phyloP scores from a whole-genome alignment of 495 filamentous ascomycete genomes.

The Hyaloscypha finlandica region DNA sequence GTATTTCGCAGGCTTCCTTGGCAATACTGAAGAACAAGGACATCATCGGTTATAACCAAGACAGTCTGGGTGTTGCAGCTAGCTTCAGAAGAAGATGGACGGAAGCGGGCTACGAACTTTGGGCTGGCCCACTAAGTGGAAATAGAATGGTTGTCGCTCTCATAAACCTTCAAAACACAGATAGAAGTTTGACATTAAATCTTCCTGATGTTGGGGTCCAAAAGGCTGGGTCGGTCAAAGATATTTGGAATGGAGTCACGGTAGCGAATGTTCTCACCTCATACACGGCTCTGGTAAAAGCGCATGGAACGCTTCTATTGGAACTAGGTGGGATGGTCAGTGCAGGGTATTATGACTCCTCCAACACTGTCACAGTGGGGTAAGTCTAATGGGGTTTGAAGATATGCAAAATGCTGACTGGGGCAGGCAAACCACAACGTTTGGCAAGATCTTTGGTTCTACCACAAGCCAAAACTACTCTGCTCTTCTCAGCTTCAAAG shows the following conservation, averaged over 20 bases:
- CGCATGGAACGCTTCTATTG: constrained; percentile 44
- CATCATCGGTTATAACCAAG: constrained; percentile 63
- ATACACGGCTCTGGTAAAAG: constrained; percentile 39
- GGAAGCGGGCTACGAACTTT: constrained; percentile 44
- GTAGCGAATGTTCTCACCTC: constrained; percentile 36
- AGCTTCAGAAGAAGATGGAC: constrained; percentile 38
- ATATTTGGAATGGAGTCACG: constrained; percentile 40
- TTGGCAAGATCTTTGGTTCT: constrained; percentile 40
- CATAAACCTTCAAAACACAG: constrained; percentile 41
- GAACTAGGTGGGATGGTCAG: constrained; percentile 37
- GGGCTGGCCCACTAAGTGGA: constrained; percentile 45
- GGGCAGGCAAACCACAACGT: constrained; percentile 31
- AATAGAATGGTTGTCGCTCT: constrained; percentile 42
- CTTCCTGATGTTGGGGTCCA: constrained; percentile 46
- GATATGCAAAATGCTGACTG: constrained; percentile 7
- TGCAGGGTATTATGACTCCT: constrained; percentile 35
- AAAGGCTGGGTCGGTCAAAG: constrained; percentile 37
- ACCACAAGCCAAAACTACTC: constrained; percentile 41
- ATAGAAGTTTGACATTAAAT: constrained; percentile 38
- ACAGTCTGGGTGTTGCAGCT: constrained; percentile 43
- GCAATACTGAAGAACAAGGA: constrained; percentile 57
- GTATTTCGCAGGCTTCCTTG: constrained; percentile 44
- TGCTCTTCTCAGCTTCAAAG: constrained; percentile 34
- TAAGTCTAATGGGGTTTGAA: constrained; percentile 21
- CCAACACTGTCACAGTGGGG: constrained; percentile 30